phyloP scores from a whole-genome alignment of 1,139 yeast genomes.

The Debaryomyces subglobosus region DNA sequence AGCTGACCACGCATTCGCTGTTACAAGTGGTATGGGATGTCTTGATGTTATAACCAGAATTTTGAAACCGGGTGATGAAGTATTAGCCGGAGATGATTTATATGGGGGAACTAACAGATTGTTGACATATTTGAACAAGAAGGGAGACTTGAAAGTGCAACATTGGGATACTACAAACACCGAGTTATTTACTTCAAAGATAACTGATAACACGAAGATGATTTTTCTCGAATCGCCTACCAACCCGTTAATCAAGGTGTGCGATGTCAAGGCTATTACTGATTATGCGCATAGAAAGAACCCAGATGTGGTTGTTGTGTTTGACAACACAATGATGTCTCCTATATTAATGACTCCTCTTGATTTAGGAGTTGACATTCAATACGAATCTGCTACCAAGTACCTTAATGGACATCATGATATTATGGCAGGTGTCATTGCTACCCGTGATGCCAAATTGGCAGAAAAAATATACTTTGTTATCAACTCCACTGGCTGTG shows the following conservation, averaged over 20 bases:
- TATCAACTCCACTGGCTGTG: conserved; percentile 88
- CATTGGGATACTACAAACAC: conserved; percentile 85
- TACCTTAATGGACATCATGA: conserved; percentile 94
- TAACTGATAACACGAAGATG: conserved; percentile 62
- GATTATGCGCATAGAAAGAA: conserved; percentile 65
- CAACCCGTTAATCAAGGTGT: conserved; percentile 86
- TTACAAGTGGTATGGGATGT: conserved; percentile 91
- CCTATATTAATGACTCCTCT: conserved; percentile 85
- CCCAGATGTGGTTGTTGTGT: conserved; percentile 75
- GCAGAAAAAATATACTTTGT: conserved; percentile 75
- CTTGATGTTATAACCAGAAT: conserved; percentile 79
- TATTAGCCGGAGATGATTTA: conserved; percentile 89
- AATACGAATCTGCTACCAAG: conserved; percentile 91
- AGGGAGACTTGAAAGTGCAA: conserved; percentile 67
- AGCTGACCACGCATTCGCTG: conserved; percentile 75
- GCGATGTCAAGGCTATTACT: conserved; percentile 72
- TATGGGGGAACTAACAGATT: conserved; percentile 92
- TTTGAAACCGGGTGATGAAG: conserved; percentile 77
- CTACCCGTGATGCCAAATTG: conserved; percentile 62
- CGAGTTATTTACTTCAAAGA: conserved; percentile 56
- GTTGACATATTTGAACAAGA: conserved; percentile 68
- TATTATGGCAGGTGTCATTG: conserved; percentile 91
- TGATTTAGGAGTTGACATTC: conserved; percentile 85
- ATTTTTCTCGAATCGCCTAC: conserved; percentile 89
- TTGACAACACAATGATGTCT: conserved; percentile 96